These are phyloP conservation scores for Kentomonas sorsogonicus DNA, from an alignment of 208 protist species.

Conservation along the genomic window DNA sequence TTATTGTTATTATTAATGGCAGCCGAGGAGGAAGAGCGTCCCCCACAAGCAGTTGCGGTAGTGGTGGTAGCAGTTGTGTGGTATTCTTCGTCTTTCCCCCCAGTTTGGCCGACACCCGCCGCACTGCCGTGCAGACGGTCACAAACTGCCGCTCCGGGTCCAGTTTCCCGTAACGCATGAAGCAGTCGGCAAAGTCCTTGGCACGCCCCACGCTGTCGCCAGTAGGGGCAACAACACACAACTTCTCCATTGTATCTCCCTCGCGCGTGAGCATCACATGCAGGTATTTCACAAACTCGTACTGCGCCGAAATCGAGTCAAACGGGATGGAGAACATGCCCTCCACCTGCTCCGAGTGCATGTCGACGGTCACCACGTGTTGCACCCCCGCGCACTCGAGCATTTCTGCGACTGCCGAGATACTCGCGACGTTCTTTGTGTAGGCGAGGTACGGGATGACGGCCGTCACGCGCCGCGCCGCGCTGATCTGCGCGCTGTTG, in stretches of 20 bases:
- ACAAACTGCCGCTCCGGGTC: constrained; percentile 66
- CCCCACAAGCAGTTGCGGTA: too few species aligned
- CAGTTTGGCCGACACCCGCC: constrained; percentile 33
- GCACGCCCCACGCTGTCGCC: constrained; percentile 57
- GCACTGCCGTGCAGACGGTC: constrained; percentile 73
- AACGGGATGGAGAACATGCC: constrained; percentile 94
- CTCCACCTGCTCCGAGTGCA: constrained; percentile 90
- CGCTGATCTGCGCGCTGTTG: constrained; percentile 71
- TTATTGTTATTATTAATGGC: too few species aligned
- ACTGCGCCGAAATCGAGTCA: constrained; percentile 79
- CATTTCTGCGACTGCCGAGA: constrained; percentile 85
- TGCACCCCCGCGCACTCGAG: constrained; percentile 87
- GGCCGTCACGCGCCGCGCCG: constrained; percentile 82
- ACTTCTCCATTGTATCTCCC: constrained; percentile 56
- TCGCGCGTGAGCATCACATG: constrained; percentile 56
- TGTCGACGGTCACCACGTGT: constrained; percentile 90
- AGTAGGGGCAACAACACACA: constrained; percentile 69
- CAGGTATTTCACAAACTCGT: constrained; percentile 85
- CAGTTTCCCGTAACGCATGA: constrained; percentile 74
- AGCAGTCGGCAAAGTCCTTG: constrained; percentile 76
- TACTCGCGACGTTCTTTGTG: constrained; percentile 90
- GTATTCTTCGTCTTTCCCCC: too few species aligned
- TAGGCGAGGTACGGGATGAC: constrained; percentile 94
- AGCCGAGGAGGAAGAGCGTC: too few species aligned
- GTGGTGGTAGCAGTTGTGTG: too few species aligned